Base-by-base conservation (phyloP, 352 stramenopile genomes). In the Globisporangium cystogenes region DNA sequence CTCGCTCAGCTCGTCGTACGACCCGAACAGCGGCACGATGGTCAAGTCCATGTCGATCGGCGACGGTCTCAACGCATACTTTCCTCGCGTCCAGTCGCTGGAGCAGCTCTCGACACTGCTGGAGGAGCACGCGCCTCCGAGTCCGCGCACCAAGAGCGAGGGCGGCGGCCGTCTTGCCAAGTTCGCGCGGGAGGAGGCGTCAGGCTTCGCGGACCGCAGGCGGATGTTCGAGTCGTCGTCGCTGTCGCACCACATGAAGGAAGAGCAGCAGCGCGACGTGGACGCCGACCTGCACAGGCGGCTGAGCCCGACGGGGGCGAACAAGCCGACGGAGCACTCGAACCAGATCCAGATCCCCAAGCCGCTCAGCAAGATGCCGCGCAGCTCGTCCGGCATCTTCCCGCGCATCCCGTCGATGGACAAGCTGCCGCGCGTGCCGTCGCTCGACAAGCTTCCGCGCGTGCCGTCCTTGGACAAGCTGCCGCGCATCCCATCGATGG, bases 341-440 rank as follows among this genome's bases (percentile, higher is more conserved):
- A 89, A 85, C 52, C 78, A 87, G 45, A 85, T 86, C 24, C 74
- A 86, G 59, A 77, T 81, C 33, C 78, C 79, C 33, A 91, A 91
- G 62, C 74, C 77, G 16, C 57, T 88, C 48, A 84, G 67, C 67
- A 91, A 91, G 64, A 87, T 89, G 71, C 77, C 76, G 20, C 77
- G 81, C 10, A 88, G 72, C 56, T 87, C 78, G 31, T 90, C 80
- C 14, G 80, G 80, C 11, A 90, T 89, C 33, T 91, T 93, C 51
- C 82, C 82, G 18, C 80, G 82, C 39, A 72, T 89, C 41, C 75
- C 76, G 20, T 93, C 82, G 7, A 80, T 89, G 57, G 70, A 83
- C 50, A 76, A 75, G 31, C 46, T 82, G 23, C 65, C 65, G 14
- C 51, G 57, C 11, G 62, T 82, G 14, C 60, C 70, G 14, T 80